These are phyloP conservation scores for Odontarrhena argentea DNA, from an alignment of 345 rosid genomes.

Conservation along the genomic window DNA sequence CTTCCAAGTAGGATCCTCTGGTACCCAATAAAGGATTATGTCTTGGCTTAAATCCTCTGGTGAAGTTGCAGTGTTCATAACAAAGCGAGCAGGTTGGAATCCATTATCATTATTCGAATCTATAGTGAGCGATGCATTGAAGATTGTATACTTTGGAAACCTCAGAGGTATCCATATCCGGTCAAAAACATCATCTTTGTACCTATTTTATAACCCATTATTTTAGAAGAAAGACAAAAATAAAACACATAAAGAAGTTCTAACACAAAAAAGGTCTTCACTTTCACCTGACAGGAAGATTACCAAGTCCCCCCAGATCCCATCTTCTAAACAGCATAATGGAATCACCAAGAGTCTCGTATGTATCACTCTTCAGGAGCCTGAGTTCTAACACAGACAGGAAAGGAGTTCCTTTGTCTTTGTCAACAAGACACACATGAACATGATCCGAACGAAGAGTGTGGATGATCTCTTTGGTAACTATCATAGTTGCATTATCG, in stretches of 20 bases:
- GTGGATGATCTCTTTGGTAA: conserved; percentile 44
- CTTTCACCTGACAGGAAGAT: conserved; percentile 30
- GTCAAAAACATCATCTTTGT: conserved; percentile 41
- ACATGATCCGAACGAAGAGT: conserved; percentile 37
- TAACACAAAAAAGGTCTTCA: too few relatives aligned
- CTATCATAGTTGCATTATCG: conserved; percentile 9
- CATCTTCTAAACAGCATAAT: conserved; percentile 22
- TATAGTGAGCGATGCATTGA: conserved; percentile 15
- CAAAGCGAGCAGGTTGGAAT: conserved; percentile 34
- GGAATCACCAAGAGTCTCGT: conserved; percentile 4
- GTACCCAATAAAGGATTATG: not conserved
- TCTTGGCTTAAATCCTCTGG: conserved; percentile 23
- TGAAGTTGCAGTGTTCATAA: conserved; percentile 43
- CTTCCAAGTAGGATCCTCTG: not conserved
- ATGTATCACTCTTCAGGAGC: conserved; percentile 36
- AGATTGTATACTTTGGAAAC: not conserved
- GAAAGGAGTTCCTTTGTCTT: conserved; percentile 48
- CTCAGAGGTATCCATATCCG: conserved; percentile 37
- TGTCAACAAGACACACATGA: conserved; percentile 55
- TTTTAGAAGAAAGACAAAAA: too few relatives aligned
- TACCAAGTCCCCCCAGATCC: conserved; percentile 30
- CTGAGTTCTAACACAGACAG: conserved; percentile 55
- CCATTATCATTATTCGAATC: conserved; percentile 27
- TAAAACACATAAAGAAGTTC: too few relatives aligned
- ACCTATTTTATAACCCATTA: conserved; percentile 14